Evolutionary conservation across 1,284 basidiomycete species (phyloP), one percentile per base, ranked within the genome.

Genomic region (Pholiota adiposa): DNA sequence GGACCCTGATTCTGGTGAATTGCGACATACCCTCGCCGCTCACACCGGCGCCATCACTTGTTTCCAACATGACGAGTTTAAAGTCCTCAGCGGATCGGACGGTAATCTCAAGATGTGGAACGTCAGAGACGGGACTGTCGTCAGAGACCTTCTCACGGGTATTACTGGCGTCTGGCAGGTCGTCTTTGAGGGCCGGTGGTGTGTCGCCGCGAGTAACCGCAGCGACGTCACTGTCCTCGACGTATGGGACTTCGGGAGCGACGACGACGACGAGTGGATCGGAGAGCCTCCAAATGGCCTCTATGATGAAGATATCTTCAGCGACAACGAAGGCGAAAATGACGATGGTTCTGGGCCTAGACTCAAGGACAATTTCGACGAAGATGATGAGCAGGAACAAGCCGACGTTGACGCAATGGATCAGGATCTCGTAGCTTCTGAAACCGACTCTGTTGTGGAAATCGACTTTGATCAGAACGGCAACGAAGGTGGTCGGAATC

Each of bases 101-200:
- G 96, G 96, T n/a, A 94, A 93, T 43, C 81, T 98, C 65, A 97
- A 97, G 81, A 92, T 97, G 85, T 98, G 96, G 96, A 92, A 97
- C 72, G 85, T 96, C 61, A 80, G 88, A 49, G 92, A 94, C 21
- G 95, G 96, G 25, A 83, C 83, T 0, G 88, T 93, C 54, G 87
- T 94, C 18, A 83, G 93, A 41, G 96, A 97, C 73, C 79, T 98
- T 61, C 80, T 97, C 61, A 92, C 90, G 0, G 92, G 92, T 11
- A 92, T 97, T 64, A 91, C 88, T 14, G 94, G 93, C 16, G 96
- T 98, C 16, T 97, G 96, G 96, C 96, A 97, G 74, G 94, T 97
- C 50, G 88, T 94, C 27, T 97, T 97, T 74, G 92, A 96, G 73
- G 93, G 93, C 0, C 81, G 93, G 60, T 94, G 94, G 82, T 93